These are phyloP conservation scores for Phytophthora litchii DNA, from an alignment of 352 stramenopile genomes.

Conservation along the genomic window DNA sequence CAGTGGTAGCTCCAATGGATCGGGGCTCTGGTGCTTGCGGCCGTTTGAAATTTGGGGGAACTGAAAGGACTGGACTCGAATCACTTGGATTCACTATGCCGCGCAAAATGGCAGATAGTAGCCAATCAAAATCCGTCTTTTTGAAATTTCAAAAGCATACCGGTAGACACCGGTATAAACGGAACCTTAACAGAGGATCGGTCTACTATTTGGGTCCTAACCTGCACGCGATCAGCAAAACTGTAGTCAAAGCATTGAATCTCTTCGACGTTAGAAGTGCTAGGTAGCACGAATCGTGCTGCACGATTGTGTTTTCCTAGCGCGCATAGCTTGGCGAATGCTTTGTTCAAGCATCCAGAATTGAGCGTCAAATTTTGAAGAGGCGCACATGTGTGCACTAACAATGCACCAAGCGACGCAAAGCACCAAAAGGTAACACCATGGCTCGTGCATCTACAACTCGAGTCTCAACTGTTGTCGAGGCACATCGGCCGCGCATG, in stretches of 20 bases:
- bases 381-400: not conserved
- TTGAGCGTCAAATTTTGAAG: not conserved
- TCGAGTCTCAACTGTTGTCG: too few species aligned
- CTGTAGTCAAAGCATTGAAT: not conserved
- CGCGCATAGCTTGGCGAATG: not conserved
- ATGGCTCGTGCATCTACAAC: too few species aligned
- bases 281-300: too few species aligned
- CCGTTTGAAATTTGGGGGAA: conserved; percentile 17
- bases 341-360: not conserved
- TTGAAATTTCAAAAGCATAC: conserved; percentile 44
- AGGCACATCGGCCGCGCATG: too few species aligned
- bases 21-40: conserved; percentile 3
- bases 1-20: conserved; percentile 9
- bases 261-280: not conserved
- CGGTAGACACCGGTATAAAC: conserved; percentile 13
- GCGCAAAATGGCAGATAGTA: conserved; percentile 4
- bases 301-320: too few species aligned
- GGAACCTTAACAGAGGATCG: not conserved
- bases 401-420: not conserved
- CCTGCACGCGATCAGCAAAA: not conserved
- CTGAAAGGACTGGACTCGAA: conserved; percentile 11
- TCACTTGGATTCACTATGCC: conserved; percentile 38
- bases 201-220: not conserved
- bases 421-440: not conserved
- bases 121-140: conserved; percentile 29